Evolutionary conservation across 495 filamentous ascomycete species (phyloP).

Genomic region (Aspergillus incahuasiensis): DNA sequence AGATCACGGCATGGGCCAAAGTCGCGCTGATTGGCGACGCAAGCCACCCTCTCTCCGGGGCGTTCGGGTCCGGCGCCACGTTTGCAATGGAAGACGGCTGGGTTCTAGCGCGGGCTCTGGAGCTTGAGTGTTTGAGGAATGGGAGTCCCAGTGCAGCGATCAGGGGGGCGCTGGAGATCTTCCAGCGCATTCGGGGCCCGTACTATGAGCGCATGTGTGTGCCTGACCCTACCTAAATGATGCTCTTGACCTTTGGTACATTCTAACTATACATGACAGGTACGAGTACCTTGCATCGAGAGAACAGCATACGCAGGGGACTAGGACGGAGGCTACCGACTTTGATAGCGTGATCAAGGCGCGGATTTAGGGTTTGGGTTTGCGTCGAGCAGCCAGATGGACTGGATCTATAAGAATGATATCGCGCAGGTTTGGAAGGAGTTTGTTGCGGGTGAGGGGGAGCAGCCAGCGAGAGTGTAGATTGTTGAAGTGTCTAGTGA

Average conservation of each 20-base stretch:
- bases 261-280: background rate
- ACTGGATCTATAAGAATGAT: constrained; percentile 45
- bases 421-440: constrained; percentile 39
- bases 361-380: constrained; percentile 23
- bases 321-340: background rate
- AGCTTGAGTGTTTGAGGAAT: constrained; percentile 24
- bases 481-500: too few relatives aligned
- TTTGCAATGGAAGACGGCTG: constrained; percentile 50
- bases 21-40: constrained; percentile 47
- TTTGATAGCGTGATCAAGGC: constrained; percentile 31
- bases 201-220: constrained; percentile 32
- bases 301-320: background rate
- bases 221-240: too few relatives aligned
- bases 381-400: constrained; percentile 10
- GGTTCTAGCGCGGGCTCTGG: constrained; percentile 36
- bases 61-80: constrained; percentile 46
- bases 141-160: constrained; percentile 17
- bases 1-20: constrained; percentile 40
- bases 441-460: background rate
- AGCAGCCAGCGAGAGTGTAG: background rate
- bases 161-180: constrained; percentile 34
- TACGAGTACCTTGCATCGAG: background rate
- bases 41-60: constrained; percentile 44
- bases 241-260: too few relatives aligned
- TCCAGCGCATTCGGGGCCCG: constrained; percentile 39